These are phyloP conservation scores for Peziza echinospora DNA, from an alignment of 495 filamentous ascomycete genomes.

Conservation along the genomic window DNA sequence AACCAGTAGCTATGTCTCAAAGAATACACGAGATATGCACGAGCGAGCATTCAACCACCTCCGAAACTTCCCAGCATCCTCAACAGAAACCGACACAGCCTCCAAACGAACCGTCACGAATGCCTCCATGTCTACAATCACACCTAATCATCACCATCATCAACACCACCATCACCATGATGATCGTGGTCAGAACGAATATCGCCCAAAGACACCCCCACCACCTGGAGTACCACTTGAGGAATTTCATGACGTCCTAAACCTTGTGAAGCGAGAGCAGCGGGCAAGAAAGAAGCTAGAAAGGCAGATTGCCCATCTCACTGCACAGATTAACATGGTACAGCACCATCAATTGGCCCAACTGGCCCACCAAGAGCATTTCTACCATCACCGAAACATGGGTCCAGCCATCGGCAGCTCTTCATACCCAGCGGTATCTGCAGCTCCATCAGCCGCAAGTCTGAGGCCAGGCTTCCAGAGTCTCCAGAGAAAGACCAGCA, in stretches of 20 bases:
- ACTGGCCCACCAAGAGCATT: no score
- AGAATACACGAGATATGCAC: no score
- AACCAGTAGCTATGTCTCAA: no score
- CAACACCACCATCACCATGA: no score
- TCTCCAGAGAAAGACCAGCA: slow-evolving; percentile 15
- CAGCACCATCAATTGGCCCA: slow-evolving; percentile 18
- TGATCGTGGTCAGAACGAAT: no score
- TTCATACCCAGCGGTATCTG: no score
- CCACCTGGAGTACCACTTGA: slow-evolving; percentile 27
- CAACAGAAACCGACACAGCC: slow-evolving; percentile 9
- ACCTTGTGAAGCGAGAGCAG: slow-evolving; percentile 34
- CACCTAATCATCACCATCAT: background rate
- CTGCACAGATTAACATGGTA: slow-evolving; percentile 27
- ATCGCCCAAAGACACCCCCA: no score
- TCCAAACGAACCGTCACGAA: slow-evolving; percentile 15
- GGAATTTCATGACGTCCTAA: slow-evolving; percentile 34
- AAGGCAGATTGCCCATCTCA: slow-evolving; percentile 28
- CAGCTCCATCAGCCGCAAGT: background rate
- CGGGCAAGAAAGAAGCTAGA: slow-evolving; percentile 32
- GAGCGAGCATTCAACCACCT: no score
- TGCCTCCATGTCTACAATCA: slow-evolving; percentile 2
- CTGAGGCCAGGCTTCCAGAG: slow-evolving; percentile 10
- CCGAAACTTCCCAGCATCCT: no score
- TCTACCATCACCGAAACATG: no score
- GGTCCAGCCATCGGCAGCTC: background rate